These are phyloP conservation scores for Rhododendron simsii DNA, from an alignment of 148 eudicot species.

Conservation along the genomic window DNA sequence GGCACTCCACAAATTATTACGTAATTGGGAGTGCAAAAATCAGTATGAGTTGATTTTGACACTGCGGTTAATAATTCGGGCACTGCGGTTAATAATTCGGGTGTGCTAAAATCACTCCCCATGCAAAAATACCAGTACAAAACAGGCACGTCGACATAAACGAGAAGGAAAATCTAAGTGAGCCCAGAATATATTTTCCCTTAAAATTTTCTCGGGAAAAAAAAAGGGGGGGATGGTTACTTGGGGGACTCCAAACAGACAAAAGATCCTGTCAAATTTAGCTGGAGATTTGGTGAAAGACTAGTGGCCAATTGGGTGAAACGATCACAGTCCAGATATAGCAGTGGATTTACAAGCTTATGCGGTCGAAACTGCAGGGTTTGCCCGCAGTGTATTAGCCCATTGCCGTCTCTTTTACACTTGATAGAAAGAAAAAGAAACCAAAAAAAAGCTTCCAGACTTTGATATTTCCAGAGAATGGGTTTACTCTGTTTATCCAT, in stretches of 20 bases:
- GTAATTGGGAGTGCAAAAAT: too few relatives aligned
- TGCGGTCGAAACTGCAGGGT: conserved; percentile 28
- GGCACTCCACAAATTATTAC: too few relatives aligned
- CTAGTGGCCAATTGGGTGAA: conserved; percentile 36
- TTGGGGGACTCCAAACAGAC: conserved; percentile 23
- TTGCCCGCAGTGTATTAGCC: conserved; percentile 17
- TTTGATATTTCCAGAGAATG: not conserved
- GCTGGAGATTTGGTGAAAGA: conserved; percentile 41
- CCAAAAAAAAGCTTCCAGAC: not conserved
- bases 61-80: too few relatives aligned
- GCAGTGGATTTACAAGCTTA: conserved; percentile 20
- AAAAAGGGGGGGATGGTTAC: not conserved
- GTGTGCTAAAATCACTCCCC: too few relatives aligned
- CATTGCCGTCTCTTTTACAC: conserved; percentile 20
- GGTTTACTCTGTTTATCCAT: conserved; percentile 18
- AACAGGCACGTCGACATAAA: conserved; percentile 3
- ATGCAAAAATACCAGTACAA: not conserved
- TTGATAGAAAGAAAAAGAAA: not conserved
- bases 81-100: too few relatives aligned
- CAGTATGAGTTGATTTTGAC: too few relatives aligned
- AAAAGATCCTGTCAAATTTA: conserved; percentile 41
- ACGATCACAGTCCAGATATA: conserved; percentile 19
- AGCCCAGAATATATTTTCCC: conserved; percentile 11
- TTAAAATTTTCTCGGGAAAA: conserved; percentile 16
- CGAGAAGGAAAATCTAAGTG: conserved; percentile 17